Evolutionary conservation across 352 stramenopile genomes (phyloP).

Genomic region (Phytophthora brassicae): DNA sequence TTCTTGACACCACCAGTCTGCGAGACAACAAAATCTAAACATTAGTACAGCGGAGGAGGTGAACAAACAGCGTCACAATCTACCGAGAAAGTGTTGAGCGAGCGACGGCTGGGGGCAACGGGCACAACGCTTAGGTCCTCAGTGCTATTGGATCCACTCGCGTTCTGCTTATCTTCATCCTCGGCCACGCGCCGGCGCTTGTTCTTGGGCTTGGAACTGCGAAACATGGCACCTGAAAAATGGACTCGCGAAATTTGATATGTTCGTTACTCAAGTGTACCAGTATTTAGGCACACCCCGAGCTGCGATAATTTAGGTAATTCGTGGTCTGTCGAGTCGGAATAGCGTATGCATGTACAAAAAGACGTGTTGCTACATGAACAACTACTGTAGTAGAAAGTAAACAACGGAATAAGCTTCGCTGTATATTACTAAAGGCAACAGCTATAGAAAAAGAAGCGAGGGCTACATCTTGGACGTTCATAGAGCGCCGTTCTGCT

Average conservation of each 20-base stretch:
- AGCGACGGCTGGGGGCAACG: slow-evolving; percentile 21
- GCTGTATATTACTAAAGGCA: slow-evolving; percentile 15
- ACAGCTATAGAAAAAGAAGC: not conserved
- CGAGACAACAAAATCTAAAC: not conserved
- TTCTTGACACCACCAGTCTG: slow-evolving; percentile 62
- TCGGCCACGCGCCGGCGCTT: slow-evolving; percentile 43
- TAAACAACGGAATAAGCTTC: slow-evolving; percentile 6
- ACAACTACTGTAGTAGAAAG: too few relatives aligned
- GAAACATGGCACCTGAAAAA: too few relatives aligned
- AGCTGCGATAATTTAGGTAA: too few relatives aligned
- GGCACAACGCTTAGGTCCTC: slow-evolving; percentile 12
- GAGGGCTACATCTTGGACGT: slow-evolving; percentile 19
- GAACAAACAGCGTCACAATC: not conserved
- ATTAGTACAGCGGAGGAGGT: not conserved
- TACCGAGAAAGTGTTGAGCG: slow-evolving; percentile 66
- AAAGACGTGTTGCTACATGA: too few relatives aligned
- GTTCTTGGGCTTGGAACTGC: slow-evolving; percentile 40
- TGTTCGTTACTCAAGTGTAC: too few relatives aligned
- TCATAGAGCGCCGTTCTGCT: slow-evolving; percentile 57
- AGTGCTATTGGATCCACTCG: not conserved
- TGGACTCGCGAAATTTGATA: too few relatives aligned
- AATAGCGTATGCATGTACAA: too few relatives aligned
- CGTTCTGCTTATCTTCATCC: slow-evolving; percentile 30
- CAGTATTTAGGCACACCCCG: too few relatives aligned
- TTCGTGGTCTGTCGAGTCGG: too few relatives aligned